These are phyloP conservation scores for Canavalia ensiformis DNA, from an alignment of 306 rosid genomes.

Conservation along the genomic window DNA sequence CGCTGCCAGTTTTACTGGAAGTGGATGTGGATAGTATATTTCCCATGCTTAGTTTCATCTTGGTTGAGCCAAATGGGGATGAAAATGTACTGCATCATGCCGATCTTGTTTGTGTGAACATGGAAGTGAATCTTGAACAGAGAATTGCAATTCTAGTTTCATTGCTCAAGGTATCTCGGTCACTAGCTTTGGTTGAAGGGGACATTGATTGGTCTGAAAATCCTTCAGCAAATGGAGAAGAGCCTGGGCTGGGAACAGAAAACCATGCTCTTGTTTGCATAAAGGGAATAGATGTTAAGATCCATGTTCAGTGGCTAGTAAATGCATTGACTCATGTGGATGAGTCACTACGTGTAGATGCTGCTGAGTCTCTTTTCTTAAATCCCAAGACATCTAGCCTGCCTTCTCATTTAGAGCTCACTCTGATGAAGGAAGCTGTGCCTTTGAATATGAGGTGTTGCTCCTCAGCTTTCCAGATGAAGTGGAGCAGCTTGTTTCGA, in stretches of 20 bases:
- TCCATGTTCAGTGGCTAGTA: constrained; percentile 87
- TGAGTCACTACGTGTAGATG: constrained; percentile 94
- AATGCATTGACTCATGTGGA: constrained; percentile 92
- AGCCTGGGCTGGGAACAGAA: constrained; percentile 49
- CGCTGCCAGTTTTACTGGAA: constrained; percentile 84
- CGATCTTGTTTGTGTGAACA: constrained; percentile 55
- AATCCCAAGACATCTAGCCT: constrained; percentile 93
- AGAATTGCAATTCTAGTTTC: constrained; percentile 93
- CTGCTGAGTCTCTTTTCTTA: constrained; percentile 91
- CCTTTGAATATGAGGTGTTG: constrained; percentile 97
- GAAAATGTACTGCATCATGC: constrained; percentile 60
- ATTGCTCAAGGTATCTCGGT: constrained; percentile 91
- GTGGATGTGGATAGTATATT: constrained; percentile 90
- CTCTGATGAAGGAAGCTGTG: constrained; percentile 83
- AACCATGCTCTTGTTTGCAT: constrained; percentile 74
- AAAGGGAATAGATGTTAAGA: constrained; percentile 78
- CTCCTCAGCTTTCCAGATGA: constrained; percentile 98
- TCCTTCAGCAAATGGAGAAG: constrained; percentile 45
- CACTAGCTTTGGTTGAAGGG: constrained; percentile 93
- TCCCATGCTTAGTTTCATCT: constrained; percentile 84
- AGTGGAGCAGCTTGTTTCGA: constrained; percentile 94
- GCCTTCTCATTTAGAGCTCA: constrained; percentile 91
- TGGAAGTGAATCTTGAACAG: constrained; percentile 80
- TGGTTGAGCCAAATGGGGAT: constrained; percentile 64
- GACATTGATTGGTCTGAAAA: constrained; percentile 80